Base-by-base conservation (phyloP, 1,139 yeast genomes). In the Pichia sp. region DNA sequence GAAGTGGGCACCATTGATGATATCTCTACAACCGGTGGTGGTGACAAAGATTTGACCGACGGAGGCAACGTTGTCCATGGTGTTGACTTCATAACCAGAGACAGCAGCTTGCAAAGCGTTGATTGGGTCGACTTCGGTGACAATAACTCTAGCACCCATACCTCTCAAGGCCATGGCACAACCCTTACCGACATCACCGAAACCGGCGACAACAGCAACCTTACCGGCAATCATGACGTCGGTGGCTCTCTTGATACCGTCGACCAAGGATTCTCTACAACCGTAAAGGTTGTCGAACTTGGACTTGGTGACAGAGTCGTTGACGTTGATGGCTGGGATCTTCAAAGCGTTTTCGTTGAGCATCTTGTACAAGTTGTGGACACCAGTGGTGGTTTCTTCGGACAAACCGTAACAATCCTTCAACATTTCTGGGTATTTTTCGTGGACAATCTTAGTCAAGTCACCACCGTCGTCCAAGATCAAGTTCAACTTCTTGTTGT, bases 351-450 rank as follows among this genome's bases (percentile, higher is more conserved):
- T 87, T 60, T 93, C 96, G 78, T 81, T 89, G 73, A 93, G 76
- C 96, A 92, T 87, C 82, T 87, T 88, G 92, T 93, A 93, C 72
- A 93, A 84, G 80, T 93, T 97, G 84, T 95, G 99, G 70, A 93
- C 99, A 87, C 99, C 99, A 65, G 99, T 93, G 75, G 99, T 93
- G 78, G 99, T 93, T 83, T 93, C 99, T 84, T 93, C 99, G 65
- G 97, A 88, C 66, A 93, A 77, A 79, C 99, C 99, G 80, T 66
- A 92, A 81, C 99, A 93, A 75, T 76, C 96, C 63, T 86, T 82
- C 77, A 93, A 84, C 93, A 90, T 87, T 78, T 93, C 97, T 72
- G 99, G 99, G 89, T 92, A 85, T 78, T 93, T 90, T 75, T 90
- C 93, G 81, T 95, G 99, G 63, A 95, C 99, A 64, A 93, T 84